Base-by-base conservation (phyloP, 768 basidiomycete genomes). In the Suillus subalutaceus region DNA sequence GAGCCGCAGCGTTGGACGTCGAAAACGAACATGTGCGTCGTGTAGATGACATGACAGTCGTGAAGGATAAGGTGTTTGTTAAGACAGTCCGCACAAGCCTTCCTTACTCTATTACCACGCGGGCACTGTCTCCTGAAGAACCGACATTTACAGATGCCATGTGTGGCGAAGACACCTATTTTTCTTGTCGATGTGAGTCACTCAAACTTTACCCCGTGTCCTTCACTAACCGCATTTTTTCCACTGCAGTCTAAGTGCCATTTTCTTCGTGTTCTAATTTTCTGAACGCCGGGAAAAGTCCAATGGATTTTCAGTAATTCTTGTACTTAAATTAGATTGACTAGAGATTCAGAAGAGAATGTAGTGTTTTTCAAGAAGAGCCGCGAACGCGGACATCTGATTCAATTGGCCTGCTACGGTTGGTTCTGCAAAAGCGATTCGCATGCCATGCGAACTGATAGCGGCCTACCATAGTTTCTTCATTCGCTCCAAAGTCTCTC, bases 161-260 rank as follows among this genome's bases (percentile, higher is more conserved):
- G 82, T 84, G 87, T 77, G 83, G 80, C 67, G 86, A 88, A 72
- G 87, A 89, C 74, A 78, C 77, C 66, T n/a, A 68, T 89, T 9
- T 74, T 90, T 55, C 74, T 86, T 3, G 84, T 88, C 50, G 79
- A 84, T 70, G 83, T 85, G 16, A 48, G 76, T 46, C 20, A 18
- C 7, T 20, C 18, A 46, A 46, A 20, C 44, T 1, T 18, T 1
- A 9, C 16, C 44, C 20, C 20, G 20, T 46, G 44, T 20, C 18
- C 44, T 46, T 46, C 9, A 20, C 8, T n/a, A 2, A 46, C 20
- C 44, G 9, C 18, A 6, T n/a, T 46, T 20, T 44, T 46, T 8
- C 35, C 35, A 46, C 44, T 20, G 16, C 62, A 77, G 74, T 57
- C 74, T 20, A 65, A 66, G 2, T 53, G 18, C 16, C 73, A 74